These are phyloP conservation scores for Polyporus arcularius DNA, from an alignment of 768 basidiomycete species.

Conservation along the genomic window DNA sequence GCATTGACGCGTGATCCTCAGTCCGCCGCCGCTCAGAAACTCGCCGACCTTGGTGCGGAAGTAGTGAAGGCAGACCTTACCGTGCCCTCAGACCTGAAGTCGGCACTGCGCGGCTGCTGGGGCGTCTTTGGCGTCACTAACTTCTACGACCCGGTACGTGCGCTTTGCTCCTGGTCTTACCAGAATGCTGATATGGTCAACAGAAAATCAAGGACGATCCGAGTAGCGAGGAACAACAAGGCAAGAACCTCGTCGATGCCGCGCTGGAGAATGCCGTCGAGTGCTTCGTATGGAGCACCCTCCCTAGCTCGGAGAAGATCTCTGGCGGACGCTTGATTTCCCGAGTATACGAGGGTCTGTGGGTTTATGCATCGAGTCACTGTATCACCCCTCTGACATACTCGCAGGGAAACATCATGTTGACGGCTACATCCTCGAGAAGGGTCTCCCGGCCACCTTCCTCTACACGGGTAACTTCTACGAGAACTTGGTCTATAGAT, in stretches of 20 bases:
- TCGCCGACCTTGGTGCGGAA: conserved; percentile 16
- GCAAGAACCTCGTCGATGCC: conserved; percentile 22
- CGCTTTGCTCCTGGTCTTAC: too few relatives aligned
- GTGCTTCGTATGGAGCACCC: conserved; percentile 24
- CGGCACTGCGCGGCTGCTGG: conserved; percentile 20
- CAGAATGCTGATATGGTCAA: neutral
- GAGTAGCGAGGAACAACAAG: conserved; percentile 22
- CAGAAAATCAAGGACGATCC: conserved; percentile 25
- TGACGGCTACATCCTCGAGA: conserved; percentile 23
- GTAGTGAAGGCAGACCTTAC: conserved; percentile 21
- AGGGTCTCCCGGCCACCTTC: conserved; percentile 13
- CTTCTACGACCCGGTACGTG: conserved; percentile 22
- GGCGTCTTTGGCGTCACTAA: conserved; percentile 24
- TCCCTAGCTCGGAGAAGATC: conserved; percentile 21
- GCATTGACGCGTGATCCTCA: conserved; percentile 18
- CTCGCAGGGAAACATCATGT: conserved; percentile 20
- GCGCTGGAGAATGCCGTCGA: conserved; percentile 14
- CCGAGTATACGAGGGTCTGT: conserved; percentile 21
- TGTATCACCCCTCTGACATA: neutral
- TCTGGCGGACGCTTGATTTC: conserved; percentile 22
- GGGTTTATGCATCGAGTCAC: neutral
- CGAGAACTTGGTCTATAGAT: conserved; percentile 23
- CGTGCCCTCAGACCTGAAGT: conserved; percentile 9
- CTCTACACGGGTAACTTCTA: conserved; percentile 26
- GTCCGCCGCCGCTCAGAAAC: conserved; percentile 11